A percentile compares a stretch with the other conserved stretches of the same genome.
Evolutionary conservation across 257 asterid species (phyloP).

Genomic region (Nicotiana obtusifolia): DNA sequence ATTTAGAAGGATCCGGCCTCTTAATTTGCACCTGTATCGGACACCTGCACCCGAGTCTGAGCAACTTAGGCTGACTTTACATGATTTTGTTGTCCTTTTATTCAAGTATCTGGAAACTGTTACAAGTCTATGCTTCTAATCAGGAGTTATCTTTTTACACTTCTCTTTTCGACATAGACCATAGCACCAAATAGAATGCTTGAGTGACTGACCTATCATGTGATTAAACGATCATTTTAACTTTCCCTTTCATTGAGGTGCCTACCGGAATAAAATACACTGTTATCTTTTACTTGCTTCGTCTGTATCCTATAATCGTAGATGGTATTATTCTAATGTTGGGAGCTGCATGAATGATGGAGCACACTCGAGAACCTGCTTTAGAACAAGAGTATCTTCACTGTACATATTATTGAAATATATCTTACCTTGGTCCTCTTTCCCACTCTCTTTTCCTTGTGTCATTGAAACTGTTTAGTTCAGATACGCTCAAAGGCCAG

Average conservation of each 20-base stretch:
- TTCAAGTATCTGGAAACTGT: neutral
- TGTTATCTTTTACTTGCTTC: neutral
- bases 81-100: neutral
- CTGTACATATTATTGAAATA: too few relatives aligned
- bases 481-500: too few relatives aligned
- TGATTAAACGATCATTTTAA: neutral
- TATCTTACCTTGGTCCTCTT: too few relatives aligned
- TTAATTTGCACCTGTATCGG: too few relatives aligned
- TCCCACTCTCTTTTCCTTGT: too few relatives aligned
- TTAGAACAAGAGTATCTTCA: too few relatives aligned
- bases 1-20: too few relatives aligned
- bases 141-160: neutral
- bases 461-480: too few relatives aligned
- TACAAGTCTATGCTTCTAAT: neutral
- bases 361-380: too few relatives aligned
- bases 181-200: neutral
- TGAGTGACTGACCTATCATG: neutral
- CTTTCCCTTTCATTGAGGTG: neutral
- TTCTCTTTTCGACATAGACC: neutral
- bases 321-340: too few relatives aligned
- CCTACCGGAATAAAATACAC: neutral
- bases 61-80: neutral
- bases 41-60: too few relatives aligned
- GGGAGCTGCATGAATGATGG: too few relatives aligned
- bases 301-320: neutral